phyloP scores from a whole-genome alignment of 2,329 filamentous ascomycete species.

The Cladobotryum protrusum region DNA sequence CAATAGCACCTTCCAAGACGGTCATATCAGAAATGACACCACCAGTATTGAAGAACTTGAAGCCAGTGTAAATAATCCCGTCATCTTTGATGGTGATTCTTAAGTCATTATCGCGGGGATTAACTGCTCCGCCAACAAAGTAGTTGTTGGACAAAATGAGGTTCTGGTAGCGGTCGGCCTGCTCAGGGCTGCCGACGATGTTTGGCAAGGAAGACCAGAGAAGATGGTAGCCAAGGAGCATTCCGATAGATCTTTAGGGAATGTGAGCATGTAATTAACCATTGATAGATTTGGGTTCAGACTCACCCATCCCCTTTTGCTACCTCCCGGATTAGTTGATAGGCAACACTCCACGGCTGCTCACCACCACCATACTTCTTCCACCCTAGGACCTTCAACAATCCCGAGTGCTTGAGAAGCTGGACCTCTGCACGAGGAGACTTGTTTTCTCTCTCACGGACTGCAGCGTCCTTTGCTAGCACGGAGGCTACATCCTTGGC shows the following conservation, averaged over 20 bases:
- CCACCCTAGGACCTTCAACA: conserved; percentile 34
- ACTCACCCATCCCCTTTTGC: conserved; percentile 55
- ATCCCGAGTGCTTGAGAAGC: conserved; percentile 35
- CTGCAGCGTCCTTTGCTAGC: conserved; percentile 27
- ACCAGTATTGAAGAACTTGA: conserved; percentile 63
- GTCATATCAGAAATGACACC: conserved; percentile 61
- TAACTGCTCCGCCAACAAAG: conserved; percentile 60
- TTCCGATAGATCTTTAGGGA: conserved; percentile 46
- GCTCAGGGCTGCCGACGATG: conserved; percentile 53
- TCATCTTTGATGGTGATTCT: conserved; percentile 50
- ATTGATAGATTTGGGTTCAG: neutral
- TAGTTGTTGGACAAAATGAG: conserved; percentile 58
- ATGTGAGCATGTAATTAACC: no score
- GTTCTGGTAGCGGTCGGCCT: conserved; percentile 50
- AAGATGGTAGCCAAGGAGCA: conserved; percentile 60
- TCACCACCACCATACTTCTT: conserved; percentile 38
- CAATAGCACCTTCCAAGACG: conserved; percentile 56
- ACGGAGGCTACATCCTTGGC: conserved; percentile 33
- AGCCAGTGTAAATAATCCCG: conserved; percentile 52
- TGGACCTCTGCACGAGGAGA: conserved; percentile 34
- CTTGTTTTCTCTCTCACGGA: conserved; percentile 33
- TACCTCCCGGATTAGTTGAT: conserved; percentile 54
- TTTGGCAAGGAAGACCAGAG: conserved; percentile 57
- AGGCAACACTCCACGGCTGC: conserved; percentile 44
- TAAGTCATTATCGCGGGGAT: conserved; percentile 57